These are phyloP conservation scores for Colletotrichum siamense DNA, from an alignment of 2,329 filamentous ascomycete genomes.

Conservation along the genomic window DNA sequence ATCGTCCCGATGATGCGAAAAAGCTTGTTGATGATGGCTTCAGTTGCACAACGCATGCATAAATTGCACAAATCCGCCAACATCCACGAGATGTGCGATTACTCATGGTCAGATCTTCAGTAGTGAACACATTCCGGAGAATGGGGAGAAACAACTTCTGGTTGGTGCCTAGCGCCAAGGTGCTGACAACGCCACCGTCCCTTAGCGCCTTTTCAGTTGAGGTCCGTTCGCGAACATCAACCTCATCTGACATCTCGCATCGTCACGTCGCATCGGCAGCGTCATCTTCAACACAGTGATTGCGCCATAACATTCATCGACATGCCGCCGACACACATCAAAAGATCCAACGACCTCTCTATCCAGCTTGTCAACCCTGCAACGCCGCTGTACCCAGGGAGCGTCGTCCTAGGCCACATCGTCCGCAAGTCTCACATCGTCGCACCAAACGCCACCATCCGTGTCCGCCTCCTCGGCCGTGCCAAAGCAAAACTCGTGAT, in stretches of 20 bases:
- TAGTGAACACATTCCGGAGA: accelerated
- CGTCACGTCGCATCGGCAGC: not conserved
- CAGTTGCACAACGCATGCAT: not conserved
- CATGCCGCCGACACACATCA: not conserved
- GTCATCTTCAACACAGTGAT: not conserved
- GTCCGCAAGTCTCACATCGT: conserved; percentile 24
- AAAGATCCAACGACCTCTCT: not conserved
- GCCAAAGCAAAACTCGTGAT: conserved; percentile 30
- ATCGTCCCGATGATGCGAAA: not conserved
- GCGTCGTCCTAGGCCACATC: conserved; percentile 31
- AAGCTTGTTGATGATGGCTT: not conserved
- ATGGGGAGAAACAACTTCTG: not conserved
- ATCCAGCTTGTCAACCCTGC: not conserved
- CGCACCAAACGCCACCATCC: conserved; percentile 24
- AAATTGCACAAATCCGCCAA: not conserved
- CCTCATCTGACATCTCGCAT: not conserved
- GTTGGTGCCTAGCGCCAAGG: not conserved
- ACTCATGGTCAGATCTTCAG: not conserved
- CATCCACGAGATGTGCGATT: not conserved
- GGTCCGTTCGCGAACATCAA: not conserved
- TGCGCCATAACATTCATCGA: accelerated
- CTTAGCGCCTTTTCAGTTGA: not conserved
- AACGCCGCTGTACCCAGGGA: conserved; percentile 24
- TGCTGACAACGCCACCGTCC: not conserved
- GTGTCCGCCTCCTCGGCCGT: conserved; percentile 28